phyloP scores from a whole-genome alignment of 345 rosid genomes.

The Boechera retrofracta region DNA sequence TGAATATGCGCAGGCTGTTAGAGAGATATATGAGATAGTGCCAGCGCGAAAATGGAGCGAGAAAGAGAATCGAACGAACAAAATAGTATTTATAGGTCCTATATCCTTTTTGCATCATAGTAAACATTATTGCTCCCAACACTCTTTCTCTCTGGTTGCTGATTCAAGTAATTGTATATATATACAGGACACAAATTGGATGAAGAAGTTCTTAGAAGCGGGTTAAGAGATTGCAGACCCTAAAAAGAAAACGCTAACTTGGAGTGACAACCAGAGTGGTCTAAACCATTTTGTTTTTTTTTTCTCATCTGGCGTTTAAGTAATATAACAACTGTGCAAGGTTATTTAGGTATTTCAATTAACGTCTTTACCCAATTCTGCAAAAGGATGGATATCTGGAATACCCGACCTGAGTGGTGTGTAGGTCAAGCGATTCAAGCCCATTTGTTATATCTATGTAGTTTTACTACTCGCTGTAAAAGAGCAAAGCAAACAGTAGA shows the following conservation, averaged over 20 bases:
- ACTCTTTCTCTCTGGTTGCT: constrained; percentile 17
- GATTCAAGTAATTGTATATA: constrained; percentile 20
- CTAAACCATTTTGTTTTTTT: background rate
- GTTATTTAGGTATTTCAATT: background rate
- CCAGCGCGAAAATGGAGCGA: constrained; percentile 79
- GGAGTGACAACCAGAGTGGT: constrained; percentile 3
- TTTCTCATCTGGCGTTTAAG: background rate
- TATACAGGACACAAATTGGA: constrained; percentile 76
- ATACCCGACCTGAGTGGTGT: too few relatives aligned
- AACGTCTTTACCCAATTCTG: too few relatives aligned
- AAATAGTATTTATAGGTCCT: constrained; percentile 87
- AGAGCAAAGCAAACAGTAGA: too few relatives aligned
- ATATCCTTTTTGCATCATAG: constrained; percentile 9
- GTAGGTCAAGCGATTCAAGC: too few relatives aligned
- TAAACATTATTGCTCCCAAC: background rate
- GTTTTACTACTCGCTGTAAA: too few relatives aligned
- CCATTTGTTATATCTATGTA: too few relatives aligned
- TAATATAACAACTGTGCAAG: background rate
- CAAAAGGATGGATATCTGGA: too few relatives aligned
- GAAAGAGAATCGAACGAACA: constrained; percentile 60
- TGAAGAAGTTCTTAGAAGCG: constrained; percentile 59
- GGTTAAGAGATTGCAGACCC: constrained; percentile 56
- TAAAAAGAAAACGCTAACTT: constrained; percentile 17
- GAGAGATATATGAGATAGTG: constrained; percentile 89
- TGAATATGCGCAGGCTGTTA: constrained; percentile 70